Conservation (phyloP, 352 stramenopile species). For the Globisporangium spiculum region DNA sequence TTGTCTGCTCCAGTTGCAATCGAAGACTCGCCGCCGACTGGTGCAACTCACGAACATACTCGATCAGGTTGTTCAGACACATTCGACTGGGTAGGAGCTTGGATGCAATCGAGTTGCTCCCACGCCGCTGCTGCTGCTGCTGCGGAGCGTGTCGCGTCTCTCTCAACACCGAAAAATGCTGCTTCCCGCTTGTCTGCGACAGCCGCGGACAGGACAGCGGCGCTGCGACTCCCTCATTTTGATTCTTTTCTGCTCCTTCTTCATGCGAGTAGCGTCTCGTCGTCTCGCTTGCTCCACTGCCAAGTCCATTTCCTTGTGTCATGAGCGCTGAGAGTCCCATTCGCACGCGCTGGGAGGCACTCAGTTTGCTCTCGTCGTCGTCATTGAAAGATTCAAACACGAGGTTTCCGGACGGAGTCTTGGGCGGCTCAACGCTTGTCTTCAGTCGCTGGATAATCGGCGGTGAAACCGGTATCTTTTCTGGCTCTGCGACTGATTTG, state of each 20-base stretch:
- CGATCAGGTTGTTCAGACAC: slow-evolving; percentile 67
- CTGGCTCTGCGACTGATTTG: neutral
- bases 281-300: slow-evolving; percentile 21
- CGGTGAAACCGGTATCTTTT: neutral
- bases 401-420: slow-evolving; percentile 46
- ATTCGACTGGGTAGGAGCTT: slow-evolving; percentile 57
- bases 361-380: slow-evolving; percentile 31
- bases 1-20: slow-evolving; percentile 51
- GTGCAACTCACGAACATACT: slow-evolving; percentile 73
- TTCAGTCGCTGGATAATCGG: slow-evolving; percentile 6
- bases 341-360: slow-evolving; percentile 53
- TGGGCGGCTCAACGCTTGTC: slow-evolving; percentile 40
- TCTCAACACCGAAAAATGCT: slow-evolving; percentile 25
- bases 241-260: slow-evolving; percentile 20
- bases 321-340: slow-evolving; percentile 48
- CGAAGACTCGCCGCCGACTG: slow-evolving; percentile 60
- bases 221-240: neutral
- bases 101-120: slow-evolving; percentile 37
- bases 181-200: slow-evolving; percentile 27
- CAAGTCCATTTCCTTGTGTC: slow-evolving; percentile 20
- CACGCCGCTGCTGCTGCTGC: slow-evolving; percentile 23
- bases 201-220: slow-evolving; percentile 41
- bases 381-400: slow-evolving; percentile 27
- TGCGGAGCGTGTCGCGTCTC: slow-evolving; percentile 4
- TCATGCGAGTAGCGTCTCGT: slow-evolving; percentile 16